Evolutionary conservation across 1,284 basidiomycete genomes (phyloP).

Genomic region (Cutaneotrichosporon dermatis): DNA sequence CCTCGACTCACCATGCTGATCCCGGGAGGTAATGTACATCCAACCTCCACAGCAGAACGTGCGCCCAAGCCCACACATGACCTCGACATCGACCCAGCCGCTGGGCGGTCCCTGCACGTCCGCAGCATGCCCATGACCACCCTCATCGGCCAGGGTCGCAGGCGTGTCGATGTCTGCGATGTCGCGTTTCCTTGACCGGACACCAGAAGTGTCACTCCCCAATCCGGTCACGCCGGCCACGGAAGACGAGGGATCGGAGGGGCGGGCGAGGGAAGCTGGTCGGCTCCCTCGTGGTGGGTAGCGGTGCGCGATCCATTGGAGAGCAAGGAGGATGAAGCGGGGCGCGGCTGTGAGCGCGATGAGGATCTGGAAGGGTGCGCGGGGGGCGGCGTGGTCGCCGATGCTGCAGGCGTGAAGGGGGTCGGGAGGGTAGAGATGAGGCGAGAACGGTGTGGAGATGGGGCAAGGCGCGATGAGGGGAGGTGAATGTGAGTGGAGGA

Average conservation of each 20-base stretch:
- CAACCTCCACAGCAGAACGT: conserved; percentile 79
- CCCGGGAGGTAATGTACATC: conserved; percentile 73
- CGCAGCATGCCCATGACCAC: neutral
- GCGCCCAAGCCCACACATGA: conserved; percentile 64
- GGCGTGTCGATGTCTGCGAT: too few relatives aligned
- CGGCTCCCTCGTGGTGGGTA: conserved; percentile 12
- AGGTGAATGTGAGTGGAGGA: too few relatives aligned
- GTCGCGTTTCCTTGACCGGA: neutral
- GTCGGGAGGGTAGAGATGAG: too few relatives aligned
- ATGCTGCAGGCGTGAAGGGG: conserved; percentile 56
- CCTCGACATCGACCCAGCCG: conserved; percentile 45
- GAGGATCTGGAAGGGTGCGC: conserved; percentile 82
- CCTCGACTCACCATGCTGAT: conserved; percentile 40
- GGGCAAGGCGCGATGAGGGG: too few relatives aligned
- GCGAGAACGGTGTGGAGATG: too few relatives aligned
- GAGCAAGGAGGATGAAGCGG: conserved; percentile 68
- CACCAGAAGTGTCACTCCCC: too few relatives aligned
- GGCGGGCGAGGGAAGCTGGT: neutral
- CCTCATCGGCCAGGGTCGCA: too few relatives aligned
- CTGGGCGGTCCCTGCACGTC: neutral
- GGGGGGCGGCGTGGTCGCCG: conserved; percentile 86
- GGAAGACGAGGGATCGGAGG: neutral
- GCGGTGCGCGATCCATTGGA: conserved; percentile 64
- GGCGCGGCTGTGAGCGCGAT: conserved; percentile 84
- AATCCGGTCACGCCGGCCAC: neutral